Evolutionary conservation across 257 asterid species (phyloP).

Genomic region (Penstemon eatonii): DNA sequence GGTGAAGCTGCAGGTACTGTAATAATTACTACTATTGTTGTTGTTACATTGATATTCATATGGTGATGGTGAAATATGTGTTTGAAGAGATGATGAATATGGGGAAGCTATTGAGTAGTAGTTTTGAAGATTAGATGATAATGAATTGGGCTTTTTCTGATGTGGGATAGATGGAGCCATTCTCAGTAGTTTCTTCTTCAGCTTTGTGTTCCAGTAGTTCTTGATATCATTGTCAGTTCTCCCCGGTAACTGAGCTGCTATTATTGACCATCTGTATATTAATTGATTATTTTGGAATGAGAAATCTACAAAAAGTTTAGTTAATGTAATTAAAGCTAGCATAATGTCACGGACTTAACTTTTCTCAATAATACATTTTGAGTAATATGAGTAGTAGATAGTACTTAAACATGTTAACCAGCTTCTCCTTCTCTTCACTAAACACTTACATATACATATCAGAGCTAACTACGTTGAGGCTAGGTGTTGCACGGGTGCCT

Average conservation of each 20-base stretch:
- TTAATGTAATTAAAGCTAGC: too few species aligned
- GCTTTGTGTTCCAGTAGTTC: conserved; percentile 95
- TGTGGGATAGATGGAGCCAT: conserved; percentile 24
- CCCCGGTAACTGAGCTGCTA: conserved; percentile 79
- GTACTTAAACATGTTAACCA: too few species aligned
- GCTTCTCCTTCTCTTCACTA: too few species aligned
- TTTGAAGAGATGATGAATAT: conserved; percentile 18
- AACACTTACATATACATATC: too few species aligned
- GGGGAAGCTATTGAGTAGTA: conserved; percentile 25
- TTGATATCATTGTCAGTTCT: conserved; percentile 89
- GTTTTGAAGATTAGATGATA: conserved; percentile 20
- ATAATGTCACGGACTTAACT: too few species aligned
- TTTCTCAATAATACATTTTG: too few species aligned
- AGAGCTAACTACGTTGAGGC: too few species aligned
- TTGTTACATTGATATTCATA: conserved; percentile 5
- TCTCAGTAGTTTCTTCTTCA: conserved; percentile 59
- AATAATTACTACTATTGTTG: not conserved
- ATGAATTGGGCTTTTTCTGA: conserved; percentile 30
- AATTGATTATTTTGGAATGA: too few species aligned
- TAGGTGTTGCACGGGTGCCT: too few species aligned
- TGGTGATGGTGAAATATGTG: conserved; percentile 11
- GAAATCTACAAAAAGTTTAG: too few species aligned
- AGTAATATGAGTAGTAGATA: too few species aligned
- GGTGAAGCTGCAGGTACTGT: not conserved
- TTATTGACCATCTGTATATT: conserved; percentile 59